A percentile compares a stretch with the other conserved stretches of the same genome.
These are phyloP conservation scores for Piromyces finnis DNA, from an alignment of 192 early-diverging fungal genomes.

Conservation along the genomic window DNA sequence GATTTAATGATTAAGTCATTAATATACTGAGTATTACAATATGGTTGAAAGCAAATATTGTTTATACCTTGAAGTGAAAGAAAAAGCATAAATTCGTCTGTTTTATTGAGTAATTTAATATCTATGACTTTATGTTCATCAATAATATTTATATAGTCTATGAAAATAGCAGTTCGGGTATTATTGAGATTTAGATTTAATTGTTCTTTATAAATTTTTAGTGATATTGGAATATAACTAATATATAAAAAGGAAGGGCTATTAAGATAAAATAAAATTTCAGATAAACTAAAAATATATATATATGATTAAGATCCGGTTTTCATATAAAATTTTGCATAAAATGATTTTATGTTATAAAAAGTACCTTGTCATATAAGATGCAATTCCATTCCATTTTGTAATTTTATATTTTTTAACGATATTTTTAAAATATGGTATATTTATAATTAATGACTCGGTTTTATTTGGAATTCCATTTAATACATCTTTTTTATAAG, in stretches of 20 bases:
- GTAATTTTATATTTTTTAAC: background rate
- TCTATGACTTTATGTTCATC: background rate
- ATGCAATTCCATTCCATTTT: background rate
- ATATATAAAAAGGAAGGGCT: background rate
- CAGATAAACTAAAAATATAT: background rate
- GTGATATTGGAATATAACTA: background rate
- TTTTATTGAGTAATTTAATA: background rate
- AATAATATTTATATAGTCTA: background rate
- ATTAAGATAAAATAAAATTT: background rate
- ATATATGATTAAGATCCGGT: too few relatives aligned
- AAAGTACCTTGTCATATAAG: background rate
- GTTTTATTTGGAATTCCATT: background rate
- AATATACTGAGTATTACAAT: background rate
- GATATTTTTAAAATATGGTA: background rate
- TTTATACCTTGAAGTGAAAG: background rate
- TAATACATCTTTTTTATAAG: background rate
- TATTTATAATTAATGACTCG: background rate
- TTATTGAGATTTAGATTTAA: background rate
- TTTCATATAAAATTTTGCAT: too few relatives aligned
- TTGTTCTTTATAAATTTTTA: background rate
- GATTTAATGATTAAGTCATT: background rate
- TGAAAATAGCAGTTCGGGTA: background rate
- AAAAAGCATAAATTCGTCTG: background rate
- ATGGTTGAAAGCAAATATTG: background rate
- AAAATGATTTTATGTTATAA: too few relatives aligned